Evolutionary conservation across 257 asterid genomes (phyloP), one percentile per base, ranked within the genome.

Genomic region (Echium plantagineum): DNA sequence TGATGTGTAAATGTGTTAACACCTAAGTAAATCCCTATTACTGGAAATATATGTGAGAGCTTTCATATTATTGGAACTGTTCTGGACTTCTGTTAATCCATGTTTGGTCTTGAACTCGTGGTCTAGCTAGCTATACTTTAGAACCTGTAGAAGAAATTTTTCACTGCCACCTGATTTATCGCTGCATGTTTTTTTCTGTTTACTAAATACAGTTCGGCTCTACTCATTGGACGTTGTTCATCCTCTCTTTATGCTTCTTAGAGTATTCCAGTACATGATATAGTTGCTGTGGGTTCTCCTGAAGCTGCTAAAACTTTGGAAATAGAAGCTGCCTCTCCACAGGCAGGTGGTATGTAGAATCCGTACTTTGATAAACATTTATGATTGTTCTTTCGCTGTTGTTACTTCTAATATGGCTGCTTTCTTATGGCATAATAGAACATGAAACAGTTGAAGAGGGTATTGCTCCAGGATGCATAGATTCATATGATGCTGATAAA

Each of bases 251-350:
- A 55, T 67, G 77, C 48, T 70, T 21, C 32, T 49, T 61, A 81
- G 91, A 74, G 32, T 69, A 71, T 71, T 68, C 75, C 72, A 21
- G 21, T 49, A 17, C 55, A 69, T 60, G 26, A 38, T 52, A 63
- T 60, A 20, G 65, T 32, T 18, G 52, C 68, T 52, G 22, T 55
- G 49, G 73, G 48, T 53, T 78, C 90, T 49, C 87, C 83, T 65
- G 72, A 76, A 63, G 60, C 67, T 32, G 21, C 52, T 64, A 57
- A 3, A 58, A 16, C 38, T 48, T 53, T 69, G 28, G 71, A 30
- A 46, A 65, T 63, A 12, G 61, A 63, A 58, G 62, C 46, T 35
- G 46, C 46, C 46, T 35, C 46, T 35, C 46, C 46, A 35, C 12
- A 69, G 63, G 32, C 32, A 28, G 32, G 32, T 2, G 32, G 32